Evolutionary conservation across 192 early-diverging fungal species (phyloP), one percentile per base, ranked within the genome.

Genomic region (Backusella psychrophila): DNA sequence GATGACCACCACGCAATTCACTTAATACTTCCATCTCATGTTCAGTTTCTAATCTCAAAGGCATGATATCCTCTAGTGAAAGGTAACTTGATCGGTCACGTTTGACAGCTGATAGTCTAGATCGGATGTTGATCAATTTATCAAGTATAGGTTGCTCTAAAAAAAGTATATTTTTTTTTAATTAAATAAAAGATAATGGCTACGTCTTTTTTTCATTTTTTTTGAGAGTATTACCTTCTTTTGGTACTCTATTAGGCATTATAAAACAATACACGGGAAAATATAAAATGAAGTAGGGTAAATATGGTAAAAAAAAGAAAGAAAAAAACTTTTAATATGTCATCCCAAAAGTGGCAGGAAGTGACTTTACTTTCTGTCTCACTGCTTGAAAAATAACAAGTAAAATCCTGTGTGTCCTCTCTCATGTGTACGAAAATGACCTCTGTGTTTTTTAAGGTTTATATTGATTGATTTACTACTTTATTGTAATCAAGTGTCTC

Each of bases 1-100:
- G 35, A 21, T 34, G 29, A 23, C 78, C 78, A 3, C 72, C 71
- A 17, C 82, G 77, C 23, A 78, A 35, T 19, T 75, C 34, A 33
- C 44, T 75, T 17, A 84, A 67, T 29, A 88, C 72, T 80, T 85
- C 63, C 53, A 89, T 67, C 78, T 84, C 76, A 81, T 81, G 42
- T 78, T 83, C 73, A 74, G 36, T 71, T 41, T 93, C 88, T 66
- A 89, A 84, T 73, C 90, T 91, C n/a, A 92, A 73, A 7, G 83
- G 81, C 5, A 85, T 86, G 68, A 94, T 86, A 21, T 91, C 84
- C 38, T 87, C 83, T 21, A 86, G 83, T 44, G 88, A 87, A 71
- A 92, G 89, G 74, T 90, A 90, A 63, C 82, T 88, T 4, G 89
- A 86, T 12, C 89, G 90, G 83, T 94, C 91, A 80, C 89, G 87